Base-by-base conservation (phyloP, 2,329 filamentous ascomycete genomes). In the Trichoderma koningiopsis region DNA sequence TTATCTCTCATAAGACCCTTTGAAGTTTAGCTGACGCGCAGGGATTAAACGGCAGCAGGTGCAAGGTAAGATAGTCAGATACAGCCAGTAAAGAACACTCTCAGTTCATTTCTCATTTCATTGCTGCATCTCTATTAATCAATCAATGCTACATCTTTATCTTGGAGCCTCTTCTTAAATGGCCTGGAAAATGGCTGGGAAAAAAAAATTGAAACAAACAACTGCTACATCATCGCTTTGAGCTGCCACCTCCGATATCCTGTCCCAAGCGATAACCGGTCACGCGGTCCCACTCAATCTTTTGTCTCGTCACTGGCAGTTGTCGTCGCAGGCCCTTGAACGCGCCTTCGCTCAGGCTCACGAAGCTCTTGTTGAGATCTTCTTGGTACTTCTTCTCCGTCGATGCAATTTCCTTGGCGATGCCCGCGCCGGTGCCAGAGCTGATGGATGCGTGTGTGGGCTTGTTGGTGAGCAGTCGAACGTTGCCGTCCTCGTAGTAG, bases 241-340 rank as follows among this genome's bases (percentile, higher is more conserved):
- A 83, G 74, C 88, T 88, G 65, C 89, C 89, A 61, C 91, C 90
- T 22, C 90, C 89, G 79, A 93, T 92, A 77, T 93, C 91, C 80
- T 93, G 91, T 31, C 92, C 92, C 74, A 97, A 84, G 71, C 93
- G 87, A 83, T 99, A 99, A 74, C 93, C 94, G 57, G 93, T 91
- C 73, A 99, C 93, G 85, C 97, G 97, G 81, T 99, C 95, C 96
- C 96, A 99, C 82, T 99, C 96, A 75, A 99, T 95, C 87, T 97
- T 97, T 85, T 99, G 96, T 77, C 96, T 90, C 71, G 96, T 99
- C 70, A 99, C 94, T 0, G 96, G 96, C 78, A 99, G 83, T 82
- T 98, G 96, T 81, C 96, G 89, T 77, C 96, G 89, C 79, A 99
- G 82, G 2, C 90, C 89, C 87, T 98, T 99, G 83, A 99, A 99